Evolutionary conservation across 1,284 basidiomycete genomes (phyloP).

Genomic region (Trametes versicolor): DNA sequence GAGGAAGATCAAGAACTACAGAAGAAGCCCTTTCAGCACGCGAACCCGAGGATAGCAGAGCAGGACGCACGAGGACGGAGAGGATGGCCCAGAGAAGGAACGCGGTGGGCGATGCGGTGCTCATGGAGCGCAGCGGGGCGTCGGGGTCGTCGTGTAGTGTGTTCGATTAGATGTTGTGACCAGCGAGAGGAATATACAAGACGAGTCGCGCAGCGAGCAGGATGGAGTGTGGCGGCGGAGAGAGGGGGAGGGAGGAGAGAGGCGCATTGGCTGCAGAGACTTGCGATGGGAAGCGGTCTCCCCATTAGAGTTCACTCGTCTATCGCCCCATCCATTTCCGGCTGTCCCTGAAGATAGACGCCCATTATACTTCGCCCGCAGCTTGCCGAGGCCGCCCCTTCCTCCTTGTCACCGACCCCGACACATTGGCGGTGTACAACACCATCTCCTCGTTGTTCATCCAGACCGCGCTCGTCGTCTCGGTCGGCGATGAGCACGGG

Average conservation of each 20-base stretch:
- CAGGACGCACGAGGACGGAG: slow-evolving; percentile 61
- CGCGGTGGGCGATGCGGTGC: slow-evolving; percentile 71
- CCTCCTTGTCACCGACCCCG: not conserved
- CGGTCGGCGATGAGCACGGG: not conserved
- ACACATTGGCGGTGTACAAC: not conserved
- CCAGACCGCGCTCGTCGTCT: not conserved
- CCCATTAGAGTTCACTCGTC: slow-evolving; percentile 2
- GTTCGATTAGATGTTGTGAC: not conserved
- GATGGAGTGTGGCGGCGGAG: not conserved
- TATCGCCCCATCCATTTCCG: not conserved
- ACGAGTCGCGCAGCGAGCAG: slow-evolving; percentile 14
- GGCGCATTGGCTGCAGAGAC: slow-evolving; percentile 11
- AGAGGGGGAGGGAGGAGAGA: slow-evolving; percentile 2
- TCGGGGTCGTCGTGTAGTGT: slow-evolving; percentile 4
- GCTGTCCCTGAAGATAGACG: slow-evolving; percentile 11
- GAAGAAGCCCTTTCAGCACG: not conserved
- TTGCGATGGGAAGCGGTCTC: slow-evolving; percentile 4
- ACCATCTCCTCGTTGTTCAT: not conserved
- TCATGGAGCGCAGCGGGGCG: slow-evolving; percentile 52
- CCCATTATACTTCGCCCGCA: slow-evolving; percentile 8
- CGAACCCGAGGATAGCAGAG: slow-evolving; percentile 11
- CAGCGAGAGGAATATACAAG: not conserved
- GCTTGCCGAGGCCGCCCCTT: slow-evolving; percentile 4
- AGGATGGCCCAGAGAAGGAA: slow-evolving; percentile 78
- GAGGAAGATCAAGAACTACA: slow-evolving; percentile 72